Evolutionary conservation across 805 yeast species (phyloP).

Genomic region (Geotrichum ghanense): DNA sequence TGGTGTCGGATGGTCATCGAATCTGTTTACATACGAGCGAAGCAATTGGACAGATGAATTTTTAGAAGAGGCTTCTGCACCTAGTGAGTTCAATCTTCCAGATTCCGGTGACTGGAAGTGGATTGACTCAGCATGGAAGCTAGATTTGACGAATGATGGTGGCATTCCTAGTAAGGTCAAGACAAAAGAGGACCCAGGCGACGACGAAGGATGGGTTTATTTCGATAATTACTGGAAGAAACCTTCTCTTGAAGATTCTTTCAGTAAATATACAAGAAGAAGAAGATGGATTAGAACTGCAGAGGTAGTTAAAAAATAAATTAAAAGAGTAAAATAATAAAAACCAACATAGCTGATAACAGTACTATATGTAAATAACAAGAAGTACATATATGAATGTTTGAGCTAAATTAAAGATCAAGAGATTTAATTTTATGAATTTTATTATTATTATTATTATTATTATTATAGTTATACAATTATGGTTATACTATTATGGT

Average conservation of each 20-base stretch:
- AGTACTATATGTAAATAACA: too few relatives aligned
- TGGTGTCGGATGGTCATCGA: constrained; percentile 96
- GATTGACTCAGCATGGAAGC: constrained; percentile 88
- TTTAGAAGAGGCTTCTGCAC: constrained; percentile 69
- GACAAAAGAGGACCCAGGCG: constrained; percentile 36
- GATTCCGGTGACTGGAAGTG: constrained; percentile 76
- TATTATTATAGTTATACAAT: too few relatives aligned
- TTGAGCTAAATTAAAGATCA: too few relatives aligned
- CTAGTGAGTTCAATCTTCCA: constrained; percentile 73
- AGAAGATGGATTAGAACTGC: constrained; percentile 96
- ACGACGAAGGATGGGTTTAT: constrained; percentile 79
- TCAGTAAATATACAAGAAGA: constrained; percentile 83
- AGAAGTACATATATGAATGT: too few relatives aligned
- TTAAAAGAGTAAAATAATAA: too few relatives aligned
- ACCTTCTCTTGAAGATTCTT: constrained; percentile 80
- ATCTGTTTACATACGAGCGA: constrained; percentile 82
- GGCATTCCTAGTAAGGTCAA: constrained; percentile 39
- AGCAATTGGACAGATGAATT: constrained; percentile 97
- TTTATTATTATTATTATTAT: too few relatives aligned
- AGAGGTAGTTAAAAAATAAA: constrained; percentile 1
- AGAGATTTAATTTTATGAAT: too few relatives aligned
- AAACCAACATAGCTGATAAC: too few relatives aligned
- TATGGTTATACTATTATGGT: too few relatives aligned
- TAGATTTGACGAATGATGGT: constrained; percentile 83
- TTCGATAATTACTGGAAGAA: constrained; percentile 91